These are phyloP conservation scores for Bimuria novae-zelandiae DNA, from an alignment of 2,329 filamentous ascomycete species.

Conservation along the genomic window DNA sequence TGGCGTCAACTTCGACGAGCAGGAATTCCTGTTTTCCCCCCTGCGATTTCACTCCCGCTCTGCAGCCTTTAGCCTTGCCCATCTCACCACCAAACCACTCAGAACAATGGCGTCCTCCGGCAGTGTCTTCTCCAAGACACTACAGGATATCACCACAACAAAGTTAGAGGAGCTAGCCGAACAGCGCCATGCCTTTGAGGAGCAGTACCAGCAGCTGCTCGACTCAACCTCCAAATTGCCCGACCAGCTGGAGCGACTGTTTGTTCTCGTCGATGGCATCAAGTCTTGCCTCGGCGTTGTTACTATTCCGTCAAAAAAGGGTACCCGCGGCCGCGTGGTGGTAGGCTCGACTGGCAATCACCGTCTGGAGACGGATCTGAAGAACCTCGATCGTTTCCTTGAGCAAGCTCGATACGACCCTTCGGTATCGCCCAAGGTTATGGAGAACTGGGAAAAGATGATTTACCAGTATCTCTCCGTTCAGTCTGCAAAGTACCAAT, in stretches of 20 bases:
- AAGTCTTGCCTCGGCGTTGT: constrained; percentile 35
- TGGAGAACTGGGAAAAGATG: constrained; percentile 39
- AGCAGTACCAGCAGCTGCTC: constrained; percentile 29
- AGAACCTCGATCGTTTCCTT: constrained; percentile 43
- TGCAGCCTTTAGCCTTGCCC: neutral
- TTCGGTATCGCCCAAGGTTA: constrained; percentile 38
- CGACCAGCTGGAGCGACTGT: constrained; percentile 31
- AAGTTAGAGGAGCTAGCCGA: constrained; percentile 46
- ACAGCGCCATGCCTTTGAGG: constrained; percentile 37
- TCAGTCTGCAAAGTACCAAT: constrained; percentile 44
- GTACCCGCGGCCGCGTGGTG: constrained; percentile 23
- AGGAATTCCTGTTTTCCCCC: no score
- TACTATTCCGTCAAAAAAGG: constrained; percentile 15
- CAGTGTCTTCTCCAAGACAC: constrained; percentile 41
- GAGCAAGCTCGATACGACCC: constrained; percentile 44
- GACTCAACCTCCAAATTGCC: constrained; percentile 15
- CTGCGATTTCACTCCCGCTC: no score
- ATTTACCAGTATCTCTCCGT: constrained; percentile 37
- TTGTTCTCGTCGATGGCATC: constrained; percentile 31
- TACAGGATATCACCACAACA: constrained; percentile 43
- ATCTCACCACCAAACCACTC: neutral
- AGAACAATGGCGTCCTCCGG: constrained; percentile 29
- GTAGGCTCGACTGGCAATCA: constrained; percentile 23
- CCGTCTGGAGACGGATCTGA: constrained; percentile 32
- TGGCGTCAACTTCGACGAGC: no score